These are phyloP conservation scores for Cryptosporidium viatorum DNA, from an alignment of 169 alveolate species.

Conservation along the genomic window DNA sequence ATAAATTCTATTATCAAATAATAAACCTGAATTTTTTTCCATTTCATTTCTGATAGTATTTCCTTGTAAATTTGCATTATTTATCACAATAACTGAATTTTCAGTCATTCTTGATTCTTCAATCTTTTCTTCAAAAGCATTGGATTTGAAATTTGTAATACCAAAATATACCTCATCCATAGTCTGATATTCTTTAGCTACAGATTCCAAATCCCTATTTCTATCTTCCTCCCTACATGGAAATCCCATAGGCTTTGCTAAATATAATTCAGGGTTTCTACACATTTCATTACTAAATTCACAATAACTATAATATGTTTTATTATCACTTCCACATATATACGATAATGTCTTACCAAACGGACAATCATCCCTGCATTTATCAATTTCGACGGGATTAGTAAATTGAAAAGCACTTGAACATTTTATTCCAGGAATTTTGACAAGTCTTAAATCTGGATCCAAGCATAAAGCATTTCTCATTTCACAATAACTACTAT, in stretches of 20 bases:
- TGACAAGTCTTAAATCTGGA: slow-evolving; percentile 69
- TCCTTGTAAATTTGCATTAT: slow-evolving; percentile 1
- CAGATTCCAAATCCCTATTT: slow-evolving; percentile 23
- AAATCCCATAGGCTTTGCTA: slow-evolving; percentile 71
- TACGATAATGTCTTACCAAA: slow-evolving; percentile 54
- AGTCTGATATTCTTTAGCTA: slow-evolving; percentile 35
- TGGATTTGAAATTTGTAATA: slow-evolving; percentile 27
- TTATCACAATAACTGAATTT: background rate
- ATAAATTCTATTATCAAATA: background rate
- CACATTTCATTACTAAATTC: slow-evolving; percentile 68
- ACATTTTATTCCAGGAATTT: slow-evolving; percentile 68
- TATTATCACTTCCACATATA: slow-evolving; percentile 62
- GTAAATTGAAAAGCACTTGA: slow-evolving; percentile 58
- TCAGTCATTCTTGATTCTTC: slow-evolving; percentile 34
- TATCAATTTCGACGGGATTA: slow-evolving; percentile 52
- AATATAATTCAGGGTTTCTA: slow-evolving; percentile 45
- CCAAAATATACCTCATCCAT: slow-evolving; percentile 64
- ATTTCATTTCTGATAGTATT: background rate
- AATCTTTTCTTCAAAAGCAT: background rate
- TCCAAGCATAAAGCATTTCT: slow-evolving; percentile 70
- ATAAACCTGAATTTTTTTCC: background rate
- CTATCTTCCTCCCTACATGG: slow-evolving; percentile 71
- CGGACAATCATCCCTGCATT: slow-evolving; percentile 52
- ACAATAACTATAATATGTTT: slow-evolving; percentile 62
- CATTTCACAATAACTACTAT: slow-evolving; percentile 74